These are phyloP conservation scores for Durio zibethinus DNA, from an alignment of 345 rosid genomes.

Conservation along the genomic window DNA sequence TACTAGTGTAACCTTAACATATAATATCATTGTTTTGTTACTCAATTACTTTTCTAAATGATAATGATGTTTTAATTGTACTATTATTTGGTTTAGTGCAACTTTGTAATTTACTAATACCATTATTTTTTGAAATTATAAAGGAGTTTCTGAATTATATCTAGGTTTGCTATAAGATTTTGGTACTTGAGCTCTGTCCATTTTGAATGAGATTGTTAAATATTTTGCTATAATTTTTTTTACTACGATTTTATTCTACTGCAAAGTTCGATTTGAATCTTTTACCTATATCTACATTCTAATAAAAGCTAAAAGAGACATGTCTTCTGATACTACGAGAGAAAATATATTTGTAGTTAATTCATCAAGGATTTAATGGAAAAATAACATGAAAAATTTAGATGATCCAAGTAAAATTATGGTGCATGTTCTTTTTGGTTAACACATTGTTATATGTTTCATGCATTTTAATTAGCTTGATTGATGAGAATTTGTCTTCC, in stretches of 20 bases:
- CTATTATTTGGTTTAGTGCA: not conserved
- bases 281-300: constrained; percentile 14
- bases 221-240: not conserved
- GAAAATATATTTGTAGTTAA: constrained; percentile 88
- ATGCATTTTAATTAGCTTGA: too few species aligned
- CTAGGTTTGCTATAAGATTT: not conserved
- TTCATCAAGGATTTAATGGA: constrained; percentile 80
- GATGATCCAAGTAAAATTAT: constrained; percentile 65
- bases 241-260: not conserved
- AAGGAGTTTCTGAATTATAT: not conserved
- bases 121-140: not conserved
- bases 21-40: not conserved
- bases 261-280: not conserved
- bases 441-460: not conserved
- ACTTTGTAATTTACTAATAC: not conserved
- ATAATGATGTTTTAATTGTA: not conserved
- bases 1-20: not conserved
- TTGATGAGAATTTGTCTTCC: not conserved
- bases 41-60: not conserved
- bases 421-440: not conserved
- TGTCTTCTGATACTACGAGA: constrained; percentile 83
- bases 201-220: not conserved
- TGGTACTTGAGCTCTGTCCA: not conserved
- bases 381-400: constrained; percentile 54
- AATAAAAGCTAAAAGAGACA: constrained; percentile 29